Base-by-base conservation (phyloP, 202 grass and related monocot species). In the Zoysia matrella region DNA sequence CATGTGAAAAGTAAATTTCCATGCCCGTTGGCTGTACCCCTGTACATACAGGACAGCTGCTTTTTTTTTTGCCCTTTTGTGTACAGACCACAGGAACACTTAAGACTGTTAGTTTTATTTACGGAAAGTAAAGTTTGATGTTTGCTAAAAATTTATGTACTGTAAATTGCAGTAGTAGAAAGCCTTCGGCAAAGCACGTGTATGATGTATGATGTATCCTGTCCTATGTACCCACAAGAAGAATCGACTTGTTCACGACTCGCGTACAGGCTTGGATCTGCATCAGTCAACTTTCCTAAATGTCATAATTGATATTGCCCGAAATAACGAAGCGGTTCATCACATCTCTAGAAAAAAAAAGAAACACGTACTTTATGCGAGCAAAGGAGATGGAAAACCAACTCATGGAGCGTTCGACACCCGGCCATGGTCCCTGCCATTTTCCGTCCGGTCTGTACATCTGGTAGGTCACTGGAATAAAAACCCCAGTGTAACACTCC, bases 1-100 rank as follows among this genome's bases (percentile, higher is more conserved):
- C 43, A 79, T 69, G 84, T 71, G 36, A 83, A 86, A 79, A 86
- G 88, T 75, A 86, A 90, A 80, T 83, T 83, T 52, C 30, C 80
- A 60, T 66, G 80, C 42, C 18, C 39, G 41, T 51, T 75, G 63
- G 51, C 22, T 22, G 22, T 22, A 22, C 22, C 22, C 22, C 22
- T 22, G 22, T 22, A 22, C 22, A 22, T 22, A 66, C 80, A 85
- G 65, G 74, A 50, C 3, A 2, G 52, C 69, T 75, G 48, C 7
- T 40, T 65, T 30, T n/a, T 3, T 8, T 39, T 82, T 6, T 56
- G 55, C 52, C 71, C 5, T 16, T 78, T 45, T 64, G 42, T 90
- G 79, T 86, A 90, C 88, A 90, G 69, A 74, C 11, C 11, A 78
- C 62, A 82, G 47, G 65, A 74, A 41, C 66, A 67, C 2, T 51